These are phyloP conservation scores for Solanum gracilifrons DNA, from an alignment of 257 asterid genomes.

Conservation along the genomic window DNA sequence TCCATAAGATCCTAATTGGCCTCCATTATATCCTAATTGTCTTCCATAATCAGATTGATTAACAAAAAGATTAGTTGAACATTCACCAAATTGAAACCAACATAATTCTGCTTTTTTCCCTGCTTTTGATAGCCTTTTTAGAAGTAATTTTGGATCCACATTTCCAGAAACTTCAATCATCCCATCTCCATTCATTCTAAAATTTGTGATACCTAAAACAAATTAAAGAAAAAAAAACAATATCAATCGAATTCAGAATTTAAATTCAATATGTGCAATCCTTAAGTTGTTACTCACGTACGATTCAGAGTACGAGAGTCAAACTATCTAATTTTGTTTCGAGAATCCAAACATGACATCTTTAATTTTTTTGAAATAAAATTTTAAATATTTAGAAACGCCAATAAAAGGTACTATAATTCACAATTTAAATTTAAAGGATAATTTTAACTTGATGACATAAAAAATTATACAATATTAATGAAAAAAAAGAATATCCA, in stretches of 20 bases:
- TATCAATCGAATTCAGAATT: background rate
- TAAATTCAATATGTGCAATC: background rate
- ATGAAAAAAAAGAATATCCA: background rate
- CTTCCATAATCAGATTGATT: background rate
- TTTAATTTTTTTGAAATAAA: background rate
- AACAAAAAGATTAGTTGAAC: conserved; percentile 15
- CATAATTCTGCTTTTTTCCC: conserved; percentile 7
- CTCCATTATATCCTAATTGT: background rate
- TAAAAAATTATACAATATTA: background rate
- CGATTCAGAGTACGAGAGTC: background rate
- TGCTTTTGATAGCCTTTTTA: conserved; percentile 8
- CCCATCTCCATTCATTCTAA: conserved; percentile 18
- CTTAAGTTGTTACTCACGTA: background rate
- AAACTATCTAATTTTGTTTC: background rate
- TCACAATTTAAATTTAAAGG: background rate
- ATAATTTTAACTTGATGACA: background rate
- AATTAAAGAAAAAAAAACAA: background rate
- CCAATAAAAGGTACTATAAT: rapidly evolving
- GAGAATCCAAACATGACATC: background rate
- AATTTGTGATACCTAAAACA: background rate
- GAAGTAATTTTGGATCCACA: conserved; percentile 11
- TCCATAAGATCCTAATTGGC: background rate
- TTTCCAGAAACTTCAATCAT: conserved; percentile 13
- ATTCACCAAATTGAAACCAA: conserved; percentile 18
- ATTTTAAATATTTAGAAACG: background rate